Evolutionary conservation across 306 rosid genomes (phyloP).

Genomic region (Coriaria nepalensis): DNA sequence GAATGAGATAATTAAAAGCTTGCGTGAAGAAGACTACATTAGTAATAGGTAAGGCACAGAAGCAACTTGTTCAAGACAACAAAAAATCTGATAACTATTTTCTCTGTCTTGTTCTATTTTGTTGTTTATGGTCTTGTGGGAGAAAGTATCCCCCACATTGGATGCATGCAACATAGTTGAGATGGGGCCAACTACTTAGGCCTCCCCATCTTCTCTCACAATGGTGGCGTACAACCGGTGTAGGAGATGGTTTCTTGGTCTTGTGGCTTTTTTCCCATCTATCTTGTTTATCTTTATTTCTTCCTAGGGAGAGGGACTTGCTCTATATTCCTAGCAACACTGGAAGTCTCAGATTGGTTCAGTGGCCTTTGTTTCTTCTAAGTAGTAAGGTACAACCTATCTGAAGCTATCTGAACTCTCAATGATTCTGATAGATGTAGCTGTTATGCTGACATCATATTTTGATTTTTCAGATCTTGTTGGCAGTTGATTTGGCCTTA

Average conservation of each 20-base stretch:
- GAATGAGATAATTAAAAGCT: conserved; percentile 88
- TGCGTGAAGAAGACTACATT: conserved; percentile 90
- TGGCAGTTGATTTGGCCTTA: conserved; percentile 86
- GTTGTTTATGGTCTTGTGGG: neutral
- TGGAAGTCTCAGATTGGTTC: conserved; percentile 79
- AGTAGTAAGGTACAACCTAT: conserved; percentile 67
- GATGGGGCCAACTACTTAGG: too few species aligned
- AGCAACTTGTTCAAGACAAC: conserved; percentile 11
- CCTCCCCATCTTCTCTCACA: too few species aligned
- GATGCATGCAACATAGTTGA: too few species aligned
- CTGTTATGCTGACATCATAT: conserved; percentile 7
- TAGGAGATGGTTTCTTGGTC: too few species aligned
- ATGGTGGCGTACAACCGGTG: too few species aligned
- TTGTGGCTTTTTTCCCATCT: conserved; percentile 9
- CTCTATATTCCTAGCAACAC: conserved; percentile 85
- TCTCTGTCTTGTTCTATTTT: neutral
- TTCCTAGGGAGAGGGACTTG: conserved; percentile 82
- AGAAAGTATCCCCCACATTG: too few species aligned
- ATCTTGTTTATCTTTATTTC: conserved; percentile 1
- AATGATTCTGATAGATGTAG: too few species aligned
- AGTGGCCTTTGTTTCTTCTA: conserved; percentile 97
- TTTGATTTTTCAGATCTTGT: conserved; percentile 43
- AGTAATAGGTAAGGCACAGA: conserved; percentile 53
- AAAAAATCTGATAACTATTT: conserved; percentile 1
- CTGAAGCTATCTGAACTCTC: too few species aligned